Conservation (phyloP, 2,329 filamentous ascomycete genomes). For the Talaromyces funiculosus region DNA sequence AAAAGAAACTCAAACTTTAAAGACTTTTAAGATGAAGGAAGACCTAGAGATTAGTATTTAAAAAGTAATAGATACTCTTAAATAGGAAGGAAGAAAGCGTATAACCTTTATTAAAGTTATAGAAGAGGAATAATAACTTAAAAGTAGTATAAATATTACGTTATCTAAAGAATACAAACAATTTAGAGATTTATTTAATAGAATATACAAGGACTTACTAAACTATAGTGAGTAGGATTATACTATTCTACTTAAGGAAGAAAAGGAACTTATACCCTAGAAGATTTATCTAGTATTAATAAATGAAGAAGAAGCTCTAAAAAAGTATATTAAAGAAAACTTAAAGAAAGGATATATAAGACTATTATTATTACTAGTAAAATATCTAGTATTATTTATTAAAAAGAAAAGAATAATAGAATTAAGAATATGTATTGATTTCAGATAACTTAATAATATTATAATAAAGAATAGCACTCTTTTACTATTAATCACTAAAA, state of each 20-base stretch:
- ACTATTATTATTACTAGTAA: neutral
- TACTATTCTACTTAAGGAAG: neutral
- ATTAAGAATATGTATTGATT: neutral
- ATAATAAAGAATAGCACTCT: neutral
- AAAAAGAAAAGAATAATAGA: neutral
- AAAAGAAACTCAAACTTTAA: neutral
- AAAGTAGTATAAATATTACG: neutral
- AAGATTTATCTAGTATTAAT: neutral
- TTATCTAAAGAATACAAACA: conserved; percentile 4
- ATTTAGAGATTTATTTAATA: conserved; percentile 8
- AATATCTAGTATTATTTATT: neutral
- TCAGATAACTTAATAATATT: neutral
- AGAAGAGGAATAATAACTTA: neutral
- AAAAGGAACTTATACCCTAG: neutral
- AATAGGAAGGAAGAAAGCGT: neutral
- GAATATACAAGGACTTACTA: conserved; percentile 1
- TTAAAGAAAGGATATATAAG: conserved; percentile 19
- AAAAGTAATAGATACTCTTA: neutral
- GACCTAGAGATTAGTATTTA: neutral
- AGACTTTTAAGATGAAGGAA: neutral
- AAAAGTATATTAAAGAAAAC: neutral
- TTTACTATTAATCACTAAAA: neutral
- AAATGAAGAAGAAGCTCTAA: neutral
- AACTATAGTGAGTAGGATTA: neutral
- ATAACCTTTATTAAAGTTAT: neutral